Conservation (phyloP, 768 basidiomycete species). For the Macrolepiota dolichaula region DNA sequence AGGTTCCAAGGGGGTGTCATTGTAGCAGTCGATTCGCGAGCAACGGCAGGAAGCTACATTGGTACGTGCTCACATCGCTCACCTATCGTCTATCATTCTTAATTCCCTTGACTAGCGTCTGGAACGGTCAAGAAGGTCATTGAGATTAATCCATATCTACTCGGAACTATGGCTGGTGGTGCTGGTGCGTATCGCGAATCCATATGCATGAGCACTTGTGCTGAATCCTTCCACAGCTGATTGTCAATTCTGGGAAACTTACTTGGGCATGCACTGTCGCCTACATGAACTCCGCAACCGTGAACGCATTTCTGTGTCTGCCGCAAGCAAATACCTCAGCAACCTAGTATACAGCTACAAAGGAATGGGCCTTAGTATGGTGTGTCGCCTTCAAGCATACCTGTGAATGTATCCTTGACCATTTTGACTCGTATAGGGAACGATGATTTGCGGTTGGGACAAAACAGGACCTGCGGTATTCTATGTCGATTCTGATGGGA, state of each 20-base stretch:
- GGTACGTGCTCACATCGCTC: slow-evolving; percentile 47
- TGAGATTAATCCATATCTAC: slow-evolving; percentile 96
- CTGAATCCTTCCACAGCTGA: slow-evolving; percentile 53
- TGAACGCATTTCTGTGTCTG: slow-evolving; percentile 98
- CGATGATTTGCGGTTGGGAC: slow-evolving; percentile 99
- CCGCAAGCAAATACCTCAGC: slow-evolving; percentile 95
- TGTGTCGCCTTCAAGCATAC: slow-evolving; percentile 29
- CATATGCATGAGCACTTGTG: not conserved
- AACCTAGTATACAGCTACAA: slow-evolving; percentile 98
- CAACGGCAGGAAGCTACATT: slow-evolving; percentile 95
- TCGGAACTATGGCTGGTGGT: slow-evolving; percentile 99
- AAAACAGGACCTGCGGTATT: slow-evolving; percentile 97
- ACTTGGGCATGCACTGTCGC: slow-evolving; percentile 96
- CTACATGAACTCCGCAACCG: slow-evolving; percentile 94
- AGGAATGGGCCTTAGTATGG: slow-evolving; percentile 99
- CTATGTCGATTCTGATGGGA: slow-evolving; percentile 97
- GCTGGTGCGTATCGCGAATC: slow-evolving; percentile 59
- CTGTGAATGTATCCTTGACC: not conserved
- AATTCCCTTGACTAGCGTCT: slow-evolving; percentile 54
- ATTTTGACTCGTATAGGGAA: slow-evolving; percentile 56
- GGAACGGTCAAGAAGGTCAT: slow-evolving; percentile 99
- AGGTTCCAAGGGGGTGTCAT: slow-evolving; percentile 95
- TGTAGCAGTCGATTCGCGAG: slow-evolving; percentile 98
- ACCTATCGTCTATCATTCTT: not conserved
- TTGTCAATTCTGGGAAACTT: slow-evolving; percentile 98